These are phyloP conservation scores for Podila epigama DNA, from an alignment of 192 early-diverging fungal genomes.

Conservation along the genomic window DNA sequence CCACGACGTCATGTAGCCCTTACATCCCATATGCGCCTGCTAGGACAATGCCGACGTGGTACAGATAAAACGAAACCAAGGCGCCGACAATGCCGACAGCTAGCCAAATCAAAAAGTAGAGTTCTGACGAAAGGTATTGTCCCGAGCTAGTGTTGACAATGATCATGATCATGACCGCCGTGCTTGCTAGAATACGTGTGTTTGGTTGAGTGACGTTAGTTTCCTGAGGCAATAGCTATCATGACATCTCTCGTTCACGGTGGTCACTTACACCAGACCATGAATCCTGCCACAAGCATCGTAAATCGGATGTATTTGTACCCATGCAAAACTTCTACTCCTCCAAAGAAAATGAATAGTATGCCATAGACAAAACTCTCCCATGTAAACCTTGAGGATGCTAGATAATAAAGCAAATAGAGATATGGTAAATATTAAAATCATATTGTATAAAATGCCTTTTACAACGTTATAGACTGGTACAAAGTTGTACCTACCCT, in stretches of 20 bases:
- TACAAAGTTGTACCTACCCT: slow-evolving; percentile 9
- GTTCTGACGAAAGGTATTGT: slow-evolving; percentile 17
- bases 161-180: slow-evolving; percentile 48
- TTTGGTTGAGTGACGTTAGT: background rate
- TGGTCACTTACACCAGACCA: slow-evolving; percentile 46
- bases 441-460: too few relatives aligned
- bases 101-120: slow-evolving; percentile 49
- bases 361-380: slow-evolving; percentile 44
- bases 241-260: background rate
- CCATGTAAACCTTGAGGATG: slow-evolving; percentile 42
- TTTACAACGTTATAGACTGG: too few relatives aligned
- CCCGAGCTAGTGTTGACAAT: slow-evolving; percentile 25
- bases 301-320: slow-evolving; percentile 55
- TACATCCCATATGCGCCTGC: slow-evolving; percentile 47
- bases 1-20: background rate
- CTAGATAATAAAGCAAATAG: background rate
- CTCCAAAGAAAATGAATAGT: slow-evolving; percentile 41
- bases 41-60: slow-evolving; percentile 51
- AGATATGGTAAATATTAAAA: background rate
- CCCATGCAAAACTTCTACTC: slow-evolving; percentile 44
- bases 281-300: slow-evolving; percentile 47
- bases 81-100: slow-evolving; percentile 35
- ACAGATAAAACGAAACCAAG: slow-evolving; percentile 36
- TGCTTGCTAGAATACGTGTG: slow-evolving; percentile 31
- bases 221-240: background rate